Evolutionary conservation across 2,329 filamentous ascomycete species (phyloP), one percentile per base, ranked within the genome.

Genomic region (Neurospora sp.): DNA sequence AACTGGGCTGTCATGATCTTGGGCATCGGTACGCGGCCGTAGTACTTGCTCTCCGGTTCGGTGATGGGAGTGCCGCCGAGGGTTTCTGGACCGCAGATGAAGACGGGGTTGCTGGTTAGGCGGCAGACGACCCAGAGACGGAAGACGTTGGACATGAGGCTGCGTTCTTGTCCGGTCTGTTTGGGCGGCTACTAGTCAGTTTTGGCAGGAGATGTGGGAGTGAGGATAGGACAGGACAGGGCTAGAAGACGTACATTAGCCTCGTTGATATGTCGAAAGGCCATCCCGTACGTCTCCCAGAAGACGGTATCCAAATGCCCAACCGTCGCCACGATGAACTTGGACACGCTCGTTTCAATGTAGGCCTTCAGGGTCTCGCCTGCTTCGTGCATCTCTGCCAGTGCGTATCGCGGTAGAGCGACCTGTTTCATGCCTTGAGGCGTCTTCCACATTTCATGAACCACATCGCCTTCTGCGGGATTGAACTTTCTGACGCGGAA

Each of bases 1-100:
- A 75, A 72, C 68, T 76, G 75, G 1, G 75, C 74, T 8, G 74
- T 73, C 70, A 76, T 74, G 42, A 76, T 52, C 33, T 72, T 66
- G 4, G 74, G 74, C 71, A 74, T 75, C 4, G 73, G 72, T 2
- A 75, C 68, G 4, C 69, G 69, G 36, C 72, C 71, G 39, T 68
- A 17, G 46, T 72, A 73, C 4, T 72, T 68, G 42, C 71, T 74
- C 3, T 69, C 67, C 8, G 71, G 67, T 4, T 70, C 69, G 36
- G 69, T 68, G 4, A 75, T 67, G 6, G 70, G 36, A 1, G 70
- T 68, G 4, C 72, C 72, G 10, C 73, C 75, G 10, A 76, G 72
- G 23, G 69, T 73, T 23, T 76, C 75, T 0, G 74, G 68, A 11
- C 73, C 72, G 38, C 67, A 73, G 33, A 76, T 75, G 23, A 72